A percentile compares a stretch with the other conserved stretches of the same genome.
Conservation (phyloP, 371 early-diverging fungal species). For the Syncephalastrum sp. region DNA sequence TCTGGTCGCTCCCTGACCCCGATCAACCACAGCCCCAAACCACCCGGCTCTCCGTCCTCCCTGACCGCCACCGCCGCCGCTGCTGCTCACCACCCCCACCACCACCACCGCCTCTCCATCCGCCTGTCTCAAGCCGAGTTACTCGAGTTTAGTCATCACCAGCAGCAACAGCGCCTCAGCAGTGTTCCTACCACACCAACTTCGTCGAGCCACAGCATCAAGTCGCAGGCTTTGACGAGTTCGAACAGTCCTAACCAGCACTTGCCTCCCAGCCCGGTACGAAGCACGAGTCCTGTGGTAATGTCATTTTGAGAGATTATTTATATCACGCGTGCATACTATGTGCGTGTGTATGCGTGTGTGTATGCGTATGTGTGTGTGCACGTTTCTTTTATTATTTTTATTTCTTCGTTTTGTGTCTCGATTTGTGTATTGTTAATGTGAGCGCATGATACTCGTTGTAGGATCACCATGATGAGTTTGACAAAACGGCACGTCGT, state of each 20-base stretch:
- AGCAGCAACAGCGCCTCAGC: constrained; percentile 25
- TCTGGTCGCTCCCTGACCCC: constrained; percentile 28
- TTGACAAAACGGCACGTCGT: no score
- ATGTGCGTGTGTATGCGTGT: no score
- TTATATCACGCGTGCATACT: no score
- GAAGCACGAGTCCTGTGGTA: constrained; percentile 27
- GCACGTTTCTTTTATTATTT: no score
- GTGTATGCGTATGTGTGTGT: no score
- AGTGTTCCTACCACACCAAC: constrained; percentile 25
- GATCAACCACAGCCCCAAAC: constrained; percentile 13
- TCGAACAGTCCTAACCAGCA: no score
- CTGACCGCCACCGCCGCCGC: constrained; percentile 11
- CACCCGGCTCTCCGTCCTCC: constrained; percentile 20
- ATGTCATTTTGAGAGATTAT: no score
- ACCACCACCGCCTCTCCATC: constrained; percentile 23
- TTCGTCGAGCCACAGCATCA: constrained; percentile 24
- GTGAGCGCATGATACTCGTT: no score
- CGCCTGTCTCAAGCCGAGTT: constrained; percentile 45
- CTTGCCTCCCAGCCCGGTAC: constrained; percentile 23
- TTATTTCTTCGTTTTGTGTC: no score
- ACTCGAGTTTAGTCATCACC: constrained; percentile 34
- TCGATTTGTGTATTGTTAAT: no score
- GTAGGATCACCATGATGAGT: no score
- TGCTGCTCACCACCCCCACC: constrained; percentile 6
- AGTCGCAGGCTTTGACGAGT: constrained; percentile 18